A percentile compares a stretch with the other conserved stretches of the same genome.
These are phyloP conservation scores for Pseudocercospora vitis DNA, from an alignment of 2,329 filamentous ascomycete genomes.

Conservation along the genomic window DNA sequence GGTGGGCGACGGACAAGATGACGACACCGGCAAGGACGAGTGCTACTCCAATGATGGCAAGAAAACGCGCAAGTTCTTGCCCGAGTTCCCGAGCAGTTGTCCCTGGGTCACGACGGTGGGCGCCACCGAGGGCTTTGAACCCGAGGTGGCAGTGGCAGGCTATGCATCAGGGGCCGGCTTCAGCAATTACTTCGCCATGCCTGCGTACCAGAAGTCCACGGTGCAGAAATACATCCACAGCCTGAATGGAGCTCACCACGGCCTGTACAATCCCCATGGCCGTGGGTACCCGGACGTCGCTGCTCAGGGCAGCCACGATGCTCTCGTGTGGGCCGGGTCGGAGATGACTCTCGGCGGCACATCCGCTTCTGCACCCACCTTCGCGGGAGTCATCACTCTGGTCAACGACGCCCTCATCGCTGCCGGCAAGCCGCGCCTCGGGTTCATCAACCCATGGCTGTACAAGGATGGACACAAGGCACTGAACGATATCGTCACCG, in stretches of 20 bases:
- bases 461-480: slow-evolving; percentile 52
- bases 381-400: slow-evolving; percentile 59
- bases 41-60: slow-evolving; percentile 50
- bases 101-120: slow-evolving; percentile 53
- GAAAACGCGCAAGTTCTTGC: slow-evolving; percentile 45
- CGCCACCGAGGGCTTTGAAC: slow-evolving; percentile 44
- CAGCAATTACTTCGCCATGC: slow-evolving; percentile 47
- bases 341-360: slow-evolving; percentile 46
- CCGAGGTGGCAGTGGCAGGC: slow-evolving; percentile 54
- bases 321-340: slow-evolving; percentile 43
- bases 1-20: slow-evolving; percentile 45
- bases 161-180: slow-evolving; percentile 53
- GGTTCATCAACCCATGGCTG: slow-evolving; percentile 62
- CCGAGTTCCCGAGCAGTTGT: slow-evolving; percentile 49
- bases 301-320: slow-evolving; percentile 50
- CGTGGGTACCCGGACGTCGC: slow-evolving; percentile 51
- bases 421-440: slow-evolving; percentile 51
- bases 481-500: slow-evolving; percentile 50
- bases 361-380: slow-evolving; percentile 59
- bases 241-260: slow-evolving; percentile 42
- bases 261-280: slow-evolving; percentile 47
- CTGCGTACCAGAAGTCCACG: slow-evolving; percentile 46
- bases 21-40: too few species aligned
- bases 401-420: slow-evolving; percentile 62
- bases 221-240: slow-evolving; percentile 45